phyloP scores from a whole-genome alignment of 2,329 filamentous ascomycete genomes.

The Pleomassaria siparia region DNA sequence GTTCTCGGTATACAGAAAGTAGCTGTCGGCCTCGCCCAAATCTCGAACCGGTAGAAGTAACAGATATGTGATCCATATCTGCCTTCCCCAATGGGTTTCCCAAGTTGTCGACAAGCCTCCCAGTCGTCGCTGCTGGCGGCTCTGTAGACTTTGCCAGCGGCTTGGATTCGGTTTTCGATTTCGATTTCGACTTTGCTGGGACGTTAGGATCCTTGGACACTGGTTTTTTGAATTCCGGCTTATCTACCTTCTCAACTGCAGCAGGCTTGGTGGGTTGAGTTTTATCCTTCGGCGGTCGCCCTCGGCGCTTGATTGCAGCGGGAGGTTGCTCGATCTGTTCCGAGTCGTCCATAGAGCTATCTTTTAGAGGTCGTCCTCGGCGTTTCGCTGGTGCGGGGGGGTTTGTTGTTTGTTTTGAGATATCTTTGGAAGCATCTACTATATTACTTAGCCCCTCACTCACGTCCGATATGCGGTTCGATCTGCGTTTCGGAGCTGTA shows the following conservation, averaged over 20 bases:
- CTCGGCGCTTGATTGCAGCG: conserved; percentile 24
- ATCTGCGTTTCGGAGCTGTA: conserved; percentile 16
- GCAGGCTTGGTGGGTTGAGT: conserved; percentile 13
- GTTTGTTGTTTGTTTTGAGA: conserved; percentile 23
- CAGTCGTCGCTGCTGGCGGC: conserved; percentile 11
- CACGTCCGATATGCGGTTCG: conserved; percentile 31
- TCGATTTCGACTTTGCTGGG: conserved; percentile 25
- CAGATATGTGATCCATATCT: conserved; percentile 38
- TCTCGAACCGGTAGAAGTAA: conserved; percentile 31
- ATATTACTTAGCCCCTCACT: conserved; percentile 28
- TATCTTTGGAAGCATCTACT: conserved; percentile 24
- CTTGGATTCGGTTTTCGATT: conserved; percentile 25
- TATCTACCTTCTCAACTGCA: conserved; percentile 14
- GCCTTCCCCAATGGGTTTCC: conserved; percentile 36
- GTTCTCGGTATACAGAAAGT: conserved; percentile 36
- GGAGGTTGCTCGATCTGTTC: conserved; percentile 20
- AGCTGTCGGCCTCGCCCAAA: conserved; percentile 35
- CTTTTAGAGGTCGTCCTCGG: conserved; percentile 30
- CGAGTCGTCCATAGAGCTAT: conserved; percentile 26
- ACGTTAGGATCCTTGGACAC: conserved; percentile 31
- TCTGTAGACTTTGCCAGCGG: conserved; percentile 12
- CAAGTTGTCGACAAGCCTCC: conserved; percentile 33
- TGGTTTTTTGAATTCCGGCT: conserved; percentile 23
- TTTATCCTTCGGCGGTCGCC: conserved; percentile 27
- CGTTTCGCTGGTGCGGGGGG: conserved; percentile 22